These are phyloP conservation scores for Neopestalotiopsis sp. DNA, from an alignment of 2,329 filamentous ascomycete species.

Conservation along the genomic window DNA sequence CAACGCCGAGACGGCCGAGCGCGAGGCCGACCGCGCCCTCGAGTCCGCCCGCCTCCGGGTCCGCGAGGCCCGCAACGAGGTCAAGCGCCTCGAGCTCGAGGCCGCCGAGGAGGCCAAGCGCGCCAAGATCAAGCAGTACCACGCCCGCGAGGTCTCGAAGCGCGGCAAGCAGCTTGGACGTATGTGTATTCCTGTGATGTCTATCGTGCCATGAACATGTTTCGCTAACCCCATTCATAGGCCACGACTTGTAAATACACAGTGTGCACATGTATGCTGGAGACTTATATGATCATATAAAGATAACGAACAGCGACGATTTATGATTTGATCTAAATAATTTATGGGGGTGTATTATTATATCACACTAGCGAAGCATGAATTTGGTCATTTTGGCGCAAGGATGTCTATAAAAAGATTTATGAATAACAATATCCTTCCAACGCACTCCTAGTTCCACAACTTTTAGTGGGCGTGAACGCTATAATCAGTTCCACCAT, in stretches of 20 bases:
- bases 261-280: background rate
- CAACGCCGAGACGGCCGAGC: constrained; percentile 66
- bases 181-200: constrained; percentile 46
- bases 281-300: constrained; percentile 24
- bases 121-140: constrained; percentile 71
- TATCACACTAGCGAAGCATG: constrained; percentile 4
- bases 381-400: constrained; percentile 5
- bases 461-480: background rate
- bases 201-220: background rate
- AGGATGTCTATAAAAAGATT: constrained; percentile 1
- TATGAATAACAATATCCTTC: background rate
- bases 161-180: constrained; percentile 72
- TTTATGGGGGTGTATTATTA: background rate
- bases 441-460: too few relatives aligned
- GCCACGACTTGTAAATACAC: constrained; percentile 12
- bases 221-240: background rate
- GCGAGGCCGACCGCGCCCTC: constrained; percentile 68
- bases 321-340: background rate
- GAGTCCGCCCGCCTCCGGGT: constrained; percentile 62
- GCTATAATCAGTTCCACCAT: background rate
- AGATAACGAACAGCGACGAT: background rate
- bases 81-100: constrained; percentile 67
- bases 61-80: constrained; percentile 66
- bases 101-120: constrained; percentile 67
- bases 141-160: constrained; percentile 70